These are phyloP conservation scores for Glycyrrhiza uralensis DNA, from an alignment of 306 rosid species.

Conservation along the genomic window DNA sequence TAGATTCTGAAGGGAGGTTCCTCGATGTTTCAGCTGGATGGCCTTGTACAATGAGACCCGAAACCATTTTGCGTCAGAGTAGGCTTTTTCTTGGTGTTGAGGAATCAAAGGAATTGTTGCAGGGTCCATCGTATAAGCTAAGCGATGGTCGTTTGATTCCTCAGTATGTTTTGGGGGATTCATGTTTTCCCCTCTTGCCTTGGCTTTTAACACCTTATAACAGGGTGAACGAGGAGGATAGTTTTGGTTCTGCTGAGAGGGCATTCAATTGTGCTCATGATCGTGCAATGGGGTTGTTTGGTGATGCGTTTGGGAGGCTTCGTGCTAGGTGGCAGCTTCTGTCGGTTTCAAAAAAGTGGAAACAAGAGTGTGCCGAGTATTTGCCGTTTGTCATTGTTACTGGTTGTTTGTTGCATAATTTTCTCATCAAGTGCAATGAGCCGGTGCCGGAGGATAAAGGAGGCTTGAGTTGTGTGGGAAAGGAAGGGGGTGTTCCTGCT, in stretches of 20 bases:
- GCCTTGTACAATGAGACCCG: slow-evolving; percentile 65
- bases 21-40: slow-evolving; percentile 85
- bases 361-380: slow-evolving; percentile 57
- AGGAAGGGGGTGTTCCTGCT: slow-evolving; percentile 37
- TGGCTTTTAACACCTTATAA: slow-evolving; percentile 85
- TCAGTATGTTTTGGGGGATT: slow-evolving; percentile 68
- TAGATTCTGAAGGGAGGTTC: slow-evolving; percentile 73
- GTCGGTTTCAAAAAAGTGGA: slow-evolving; percentile 51
- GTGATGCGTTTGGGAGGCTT: slow-evolving; percentile 54
- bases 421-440: slow-evolving; percentile 60
- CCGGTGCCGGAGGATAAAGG: slow-evolving; percentile 33
- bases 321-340: slow-evolving; percentile 63
- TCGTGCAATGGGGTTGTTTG: slow-evolving; percentile 48
- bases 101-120: slow-evolving; percentile 61
- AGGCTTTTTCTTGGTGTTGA: slow-evolving; percentile 55
- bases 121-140: slow-evolving; percentile 48
- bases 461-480: slow-evolving; percentile 11
- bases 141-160: slow-evolving; percentile 52
- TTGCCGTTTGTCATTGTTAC: slow-evolving; percentile 68
- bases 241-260: slow-evolving; percentile 45
- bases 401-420: slow-evolving; percentile 78
- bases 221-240: slow-evolving; percentile 45
- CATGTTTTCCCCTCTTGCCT: slow-evolving; percentile 72
- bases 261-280: slow-evolving; percentile 57
- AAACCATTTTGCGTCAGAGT: slow-evolving; percentile 57